phyloP scores from a whole-genome alignment of 2,329 filamentous ascomycete genomes.

The Blastomyces gilchristii region DNA sequence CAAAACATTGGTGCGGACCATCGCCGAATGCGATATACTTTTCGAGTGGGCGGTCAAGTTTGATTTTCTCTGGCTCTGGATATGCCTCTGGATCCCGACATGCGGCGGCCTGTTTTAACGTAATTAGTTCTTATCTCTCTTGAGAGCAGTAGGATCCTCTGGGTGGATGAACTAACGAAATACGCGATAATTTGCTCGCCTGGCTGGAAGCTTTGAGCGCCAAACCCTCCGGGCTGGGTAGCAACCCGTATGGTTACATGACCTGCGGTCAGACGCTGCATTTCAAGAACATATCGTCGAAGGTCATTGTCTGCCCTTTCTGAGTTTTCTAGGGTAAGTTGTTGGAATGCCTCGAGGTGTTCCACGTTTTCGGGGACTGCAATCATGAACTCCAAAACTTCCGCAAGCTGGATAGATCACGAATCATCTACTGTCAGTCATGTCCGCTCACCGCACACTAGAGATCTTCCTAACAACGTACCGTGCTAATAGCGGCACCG shows the following conservation, averaged over 20 bases:
- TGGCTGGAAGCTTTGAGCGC: slow-evolving; percentile 32
- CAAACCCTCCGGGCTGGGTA: slow-evolving; percentile 26
- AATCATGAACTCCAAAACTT: slow-evolving; percentile 36
- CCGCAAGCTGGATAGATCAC: slow-evolving; percentile 30
- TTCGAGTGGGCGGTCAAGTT: slow-evolving; percentile 32
- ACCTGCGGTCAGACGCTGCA: slow-evolving; percentile 15
- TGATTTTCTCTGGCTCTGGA: slow-evolving; percentile 31
- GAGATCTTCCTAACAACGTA: slow-evolving; percentile 15
- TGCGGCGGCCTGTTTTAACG: slow-evolving; percentile 13
- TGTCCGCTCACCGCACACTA: neutral
- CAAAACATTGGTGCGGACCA: slow-evolving; percentile 40
- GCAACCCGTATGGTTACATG: slow-evolving; percentile 35
- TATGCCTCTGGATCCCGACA: slow-evolving; percentile 32
- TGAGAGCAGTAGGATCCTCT: neutral
- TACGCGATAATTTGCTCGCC: slow-evolving; percentile 33
- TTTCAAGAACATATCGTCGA: slow-evolving; percentile 17
- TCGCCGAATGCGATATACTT: slow-evolving; percentile 37
- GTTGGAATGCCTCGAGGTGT: slow-evolving; percentile 37
- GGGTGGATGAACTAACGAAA: slow-evolving; percentile 13
- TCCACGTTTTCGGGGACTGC: slow-evolving; percentile 28
- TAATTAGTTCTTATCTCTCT: slow-evolving; percentile 13
- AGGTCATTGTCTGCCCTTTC: slow-evolving; percentile 19
- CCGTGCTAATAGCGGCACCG: slow-evolving; percentile 32
- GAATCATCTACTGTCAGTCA: neutral
- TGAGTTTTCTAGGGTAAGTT: slow-evolving; percentile 26